A percentile compares a stretch with the other conserved stretches of the same genome.
These are phyloP conservation scores for Hibiscus mutabilis DNA, from an alignment of 345 rosid species.

Conservation along the genomic window DNA sequence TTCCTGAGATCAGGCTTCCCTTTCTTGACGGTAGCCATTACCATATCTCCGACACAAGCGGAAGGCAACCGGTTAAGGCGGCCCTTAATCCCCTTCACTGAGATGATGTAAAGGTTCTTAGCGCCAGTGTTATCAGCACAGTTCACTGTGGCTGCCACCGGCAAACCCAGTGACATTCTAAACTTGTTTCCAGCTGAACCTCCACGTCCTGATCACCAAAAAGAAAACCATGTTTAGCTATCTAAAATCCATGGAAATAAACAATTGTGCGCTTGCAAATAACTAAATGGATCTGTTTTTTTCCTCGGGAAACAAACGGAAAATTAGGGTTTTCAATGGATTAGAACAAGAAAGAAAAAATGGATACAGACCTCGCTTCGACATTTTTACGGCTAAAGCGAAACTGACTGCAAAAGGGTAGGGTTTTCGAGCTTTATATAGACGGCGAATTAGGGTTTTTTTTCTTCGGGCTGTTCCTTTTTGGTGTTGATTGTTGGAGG, in stretches of 20 bases:
- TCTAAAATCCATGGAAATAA: neutral
- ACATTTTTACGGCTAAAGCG: constrained; percentile 48
- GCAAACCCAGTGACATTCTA: constrained; percentile 96
- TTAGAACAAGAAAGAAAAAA: neutral
- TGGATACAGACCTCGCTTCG: constrained; percentile 66
- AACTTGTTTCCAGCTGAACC: constrained; percentile 93
- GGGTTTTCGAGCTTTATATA: constrained; percentile 27
- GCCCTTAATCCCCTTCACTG: constrained; percentile 92
- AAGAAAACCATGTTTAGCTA: neutral
- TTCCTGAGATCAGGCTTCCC: constrained; percentile 94
- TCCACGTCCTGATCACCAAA: constrained; percentile 61
- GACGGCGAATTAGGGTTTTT: constrained; percentile 18
- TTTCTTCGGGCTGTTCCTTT: neutral
- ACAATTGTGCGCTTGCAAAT: neutral
- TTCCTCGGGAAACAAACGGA: neutral
- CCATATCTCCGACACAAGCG: constrained; percentile 95
- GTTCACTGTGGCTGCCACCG: constrained; percentile 96
- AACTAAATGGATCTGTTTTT: neutral
- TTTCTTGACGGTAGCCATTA: constrained; percentile 93
- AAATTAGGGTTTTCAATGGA: neutral
- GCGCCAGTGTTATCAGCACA: constrained; percentile 98
- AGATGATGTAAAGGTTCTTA: constrained; percentile 88
- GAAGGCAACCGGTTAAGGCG: constrained; percentile 84
- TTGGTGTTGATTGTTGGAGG: neutral
- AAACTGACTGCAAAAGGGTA: neutral